These are phyloP conservation scores for Solanum lignicaule DNA, from an alignment of 257 asterid species.

Conservation along the genomic window DNA sequence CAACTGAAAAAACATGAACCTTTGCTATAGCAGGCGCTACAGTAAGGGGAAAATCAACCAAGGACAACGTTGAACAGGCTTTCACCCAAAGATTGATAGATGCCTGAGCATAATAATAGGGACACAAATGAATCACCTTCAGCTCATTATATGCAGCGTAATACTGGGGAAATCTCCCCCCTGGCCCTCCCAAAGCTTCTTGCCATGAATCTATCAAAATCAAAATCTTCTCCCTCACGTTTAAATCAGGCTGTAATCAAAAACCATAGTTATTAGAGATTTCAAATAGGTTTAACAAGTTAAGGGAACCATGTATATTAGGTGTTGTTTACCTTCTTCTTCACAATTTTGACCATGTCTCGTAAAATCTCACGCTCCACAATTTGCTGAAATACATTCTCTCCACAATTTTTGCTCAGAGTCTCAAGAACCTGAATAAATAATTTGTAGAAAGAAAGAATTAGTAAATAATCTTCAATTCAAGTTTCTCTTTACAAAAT, in stretches of 20 bases:
- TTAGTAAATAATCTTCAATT: neutral
- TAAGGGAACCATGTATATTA: neutral
- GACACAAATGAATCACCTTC: constrained; percentile 38
- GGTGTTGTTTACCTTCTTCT: constrained; percentile 54
- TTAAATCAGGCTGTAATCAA: constrained; percentile 73
- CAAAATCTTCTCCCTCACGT: constrained; percentile 92
- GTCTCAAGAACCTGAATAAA: constrained; percentile 82
- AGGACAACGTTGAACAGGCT: neutral
- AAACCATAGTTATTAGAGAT: neutral
- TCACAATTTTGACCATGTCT: constrained; percentile 93
- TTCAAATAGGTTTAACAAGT: neutral
- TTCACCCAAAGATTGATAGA: neutral
- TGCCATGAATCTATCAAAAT: constrained; percentile 88
- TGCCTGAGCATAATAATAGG: neutral
- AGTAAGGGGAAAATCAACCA: neutral
- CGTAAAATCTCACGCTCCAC: constrained; percentile 83
- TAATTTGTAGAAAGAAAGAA: neutral
- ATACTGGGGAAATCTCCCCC: constrained; percentile 85
- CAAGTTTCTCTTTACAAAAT: neutral
- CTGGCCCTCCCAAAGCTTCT: constrained; percentile 84
- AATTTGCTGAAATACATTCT: constrained; percentile 74
- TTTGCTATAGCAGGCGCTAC: neutral
- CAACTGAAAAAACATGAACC: neutral
- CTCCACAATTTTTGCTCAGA: constrained; percentile 94
- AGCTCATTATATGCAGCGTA: constrained; percentile 85